Base-by-base conservation (phyloP, 305 asterid genomes). In the Fraxinus baroniana region DNA sequence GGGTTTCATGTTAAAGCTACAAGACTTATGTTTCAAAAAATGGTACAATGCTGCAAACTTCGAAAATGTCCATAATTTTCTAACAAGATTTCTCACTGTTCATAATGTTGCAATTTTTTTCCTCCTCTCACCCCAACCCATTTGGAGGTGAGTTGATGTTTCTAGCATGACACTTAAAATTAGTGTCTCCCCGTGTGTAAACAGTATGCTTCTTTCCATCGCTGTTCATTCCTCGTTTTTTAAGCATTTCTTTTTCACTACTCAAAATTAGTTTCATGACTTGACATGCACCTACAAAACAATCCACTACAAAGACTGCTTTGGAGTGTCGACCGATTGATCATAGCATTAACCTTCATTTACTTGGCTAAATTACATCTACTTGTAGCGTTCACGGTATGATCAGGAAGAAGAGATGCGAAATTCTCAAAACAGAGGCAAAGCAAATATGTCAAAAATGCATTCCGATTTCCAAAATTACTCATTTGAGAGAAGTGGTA, bases 381-480 rank as follows among this genome's bases (percentile, higher is more conserved):
- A 77, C 76, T 62, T 90, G 87, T 88, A 95, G 99, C 95, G 97
- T 62, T 87, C 93, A 66, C 92, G 87, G 35, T 93, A 91, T 84
- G 99, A 95, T 87, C 82, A 89, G 74, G 99, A 93, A 87, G 99
- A 92, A 87, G 97, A 93, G 91, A 85, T 82, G 88, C 89, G 97
- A 77, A 93, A 84, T 60, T 80, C 83, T 41, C 90, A 84, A 80
- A 89, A 62, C 84, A 89, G 95, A 86, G 90, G 92, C 84, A 84
- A 75, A n/a, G 85, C 83, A 77, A 83, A 80, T 77, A 66, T 84
- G 37, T 87, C 91, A 2, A 88, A 84, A 70, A 26, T 35, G 3
- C 87, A 83, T 80, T 66, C 93, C 3, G 94, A 92, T 80, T 87
- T 76, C 82, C 91, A 87, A 49, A 90, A 84, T 84, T 79, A 78